Base-by-base conservation (phyloP, 345 rosid genomes). In the Isatis tinctoria region DNA sequence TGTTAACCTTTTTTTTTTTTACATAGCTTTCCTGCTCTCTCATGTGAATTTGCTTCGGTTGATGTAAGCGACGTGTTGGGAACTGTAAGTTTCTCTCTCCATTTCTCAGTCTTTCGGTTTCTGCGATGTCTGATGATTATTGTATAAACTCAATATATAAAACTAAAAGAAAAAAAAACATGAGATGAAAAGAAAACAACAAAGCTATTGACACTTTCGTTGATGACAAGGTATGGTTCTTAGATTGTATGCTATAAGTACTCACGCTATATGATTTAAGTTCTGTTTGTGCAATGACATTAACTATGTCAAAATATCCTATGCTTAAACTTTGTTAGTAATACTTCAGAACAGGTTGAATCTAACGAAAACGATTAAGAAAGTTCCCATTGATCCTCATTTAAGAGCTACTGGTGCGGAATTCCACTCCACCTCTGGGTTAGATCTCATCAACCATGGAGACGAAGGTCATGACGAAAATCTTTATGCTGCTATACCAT, bases 1-100 rank as follows among this genome's bases (percentile, higher is more conserved):
- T 67, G 39, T 20, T 18, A 0, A 35, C 60, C 70, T 70, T 59
- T 35, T 49, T 82, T 14, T 65, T 62, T 28, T 87, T 87, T 70
- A n/a, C n/a, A 22, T 22, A 96, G 99, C 80, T 96, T 96, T 85
- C 97, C 99, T 51, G 77, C 95, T 1, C 97, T 92, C 58, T 96
- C 99, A 51, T 96, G 99, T 80, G 99, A 96, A 86, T 92, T 96
- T 82, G 97, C 98, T 72, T 86, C 98, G 3, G 84, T 96, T 63
- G 99, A 89, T 41, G 96, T 96, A 71, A 88, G 91, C 65, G 96
- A 96, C 30, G 90, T 87, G 74, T 77, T 96, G 78, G 97, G 98
- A 85, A 92, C 97, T 70, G 98, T 92, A 87, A 96, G 99, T 87
- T 78, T 70, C 60, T 24, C 7, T 22, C 64, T 59, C 33, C 53